Evolutionary conservation across 495 filamentous ascomycete species (phyloP).

Genomic region (Tuber umbilicatum): DNA sequence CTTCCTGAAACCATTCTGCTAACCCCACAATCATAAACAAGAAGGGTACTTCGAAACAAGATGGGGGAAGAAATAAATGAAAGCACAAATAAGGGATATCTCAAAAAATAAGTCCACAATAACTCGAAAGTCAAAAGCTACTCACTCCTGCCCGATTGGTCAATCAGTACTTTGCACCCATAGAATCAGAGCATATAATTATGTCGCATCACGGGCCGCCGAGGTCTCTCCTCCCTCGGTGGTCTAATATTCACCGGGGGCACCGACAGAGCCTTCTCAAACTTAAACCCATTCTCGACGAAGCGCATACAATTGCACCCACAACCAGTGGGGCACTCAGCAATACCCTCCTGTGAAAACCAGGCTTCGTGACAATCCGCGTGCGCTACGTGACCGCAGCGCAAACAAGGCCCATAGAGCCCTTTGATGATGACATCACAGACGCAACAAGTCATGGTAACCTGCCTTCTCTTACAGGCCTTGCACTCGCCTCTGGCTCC

Average conservation of each 20-base stretch:
- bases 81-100: background rate
- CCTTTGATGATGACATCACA: conserved; percentile 54
- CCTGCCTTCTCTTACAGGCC: conserved; percentile 49
- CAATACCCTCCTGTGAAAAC: conserved; percentile 38
- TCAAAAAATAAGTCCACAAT: background rate
- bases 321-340: conserved; percentile 45
- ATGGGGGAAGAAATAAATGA: background rate
- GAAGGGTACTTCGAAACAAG: background rate
- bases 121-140: background rate
- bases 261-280: conserved; percentile 19
- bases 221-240: conserved; percentile 21
- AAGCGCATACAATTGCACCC: conserved; percentile 43
- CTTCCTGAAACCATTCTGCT: background rate
- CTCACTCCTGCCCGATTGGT: background rate
- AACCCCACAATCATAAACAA: background rate
- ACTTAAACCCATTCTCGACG: conserved; percentile 35
- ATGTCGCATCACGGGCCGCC: background rate
- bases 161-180: background rate
- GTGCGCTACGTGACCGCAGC: conserved; percentile 58
- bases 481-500: conserved; percentile 54
- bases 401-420: conserved; percentile 54
- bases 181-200: background rate
- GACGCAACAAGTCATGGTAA: conserved; percentile 54
- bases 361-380: conserved; percentile 51
- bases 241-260: conserved; percentile 8